Evolutionary conservation across 2,329 filamentous ascomycete genomes (phyloP).

Genomic region (Fusarium napiforme): DNA sequence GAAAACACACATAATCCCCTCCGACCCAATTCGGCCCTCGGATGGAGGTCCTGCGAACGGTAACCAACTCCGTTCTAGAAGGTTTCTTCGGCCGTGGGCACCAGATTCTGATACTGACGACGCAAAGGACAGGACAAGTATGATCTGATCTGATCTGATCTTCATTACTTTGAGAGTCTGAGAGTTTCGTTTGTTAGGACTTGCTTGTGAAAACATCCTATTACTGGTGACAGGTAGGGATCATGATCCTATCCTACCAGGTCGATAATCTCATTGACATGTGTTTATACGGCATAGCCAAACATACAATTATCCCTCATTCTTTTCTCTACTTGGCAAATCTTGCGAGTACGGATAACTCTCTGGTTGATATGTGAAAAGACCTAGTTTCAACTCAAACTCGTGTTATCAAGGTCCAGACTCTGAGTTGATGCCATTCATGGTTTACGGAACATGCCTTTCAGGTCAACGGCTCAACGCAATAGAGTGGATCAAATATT

Average conservation of each 20-base stretch:
- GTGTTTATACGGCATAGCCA: background rate
- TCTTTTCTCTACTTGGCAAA: background rate
- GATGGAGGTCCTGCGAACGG: constrained; percentile 18
- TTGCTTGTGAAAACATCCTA: constrained; percentile 20
- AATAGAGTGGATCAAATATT: constrained; percentile 24
- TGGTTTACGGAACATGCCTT: constrained; percentile 30
- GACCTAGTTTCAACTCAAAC: constrained; percentile 25
- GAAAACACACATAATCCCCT: constrained; percentile 25
- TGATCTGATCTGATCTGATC: constrained; percentile 4
- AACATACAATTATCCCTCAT: background rate
- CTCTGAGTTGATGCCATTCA: constrained; percentile 8
- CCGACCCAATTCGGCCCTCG: constrained; percentile 19
- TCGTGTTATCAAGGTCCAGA: constrained; percentile 25
- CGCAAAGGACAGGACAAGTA: background rate
- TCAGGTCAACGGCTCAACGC: constrained; percentile 25
- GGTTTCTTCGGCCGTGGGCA: constrained; percentile 9
- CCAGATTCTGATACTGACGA: background rate
- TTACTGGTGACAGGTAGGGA: constrained; percentile 12
- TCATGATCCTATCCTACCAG: background rate
- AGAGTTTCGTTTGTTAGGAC: background rate
- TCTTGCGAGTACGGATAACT: background rate
- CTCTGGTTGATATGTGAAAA: background rate
- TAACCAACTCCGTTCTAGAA: constrained; percentile 37
- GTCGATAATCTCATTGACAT: background rate
- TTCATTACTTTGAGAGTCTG: background rate